Conservation (phyloP, 306 rosid species). For the Astragalus membranaceus region DNA sequence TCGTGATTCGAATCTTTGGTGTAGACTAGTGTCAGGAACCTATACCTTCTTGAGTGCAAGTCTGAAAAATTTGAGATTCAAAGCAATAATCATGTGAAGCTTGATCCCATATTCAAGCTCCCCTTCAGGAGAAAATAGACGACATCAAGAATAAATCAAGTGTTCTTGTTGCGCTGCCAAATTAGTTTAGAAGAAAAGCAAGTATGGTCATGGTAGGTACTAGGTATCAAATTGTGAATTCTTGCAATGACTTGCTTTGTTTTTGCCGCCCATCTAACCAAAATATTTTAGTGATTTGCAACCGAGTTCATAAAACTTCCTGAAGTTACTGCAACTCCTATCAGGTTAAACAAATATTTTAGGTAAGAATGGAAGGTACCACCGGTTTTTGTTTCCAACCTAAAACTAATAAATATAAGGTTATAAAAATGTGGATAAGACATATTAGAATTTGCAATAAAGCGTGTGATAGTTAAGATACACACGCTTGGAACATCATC, state of each 20-base stretch:
- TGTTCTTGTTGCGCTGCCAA: too few species aligned
- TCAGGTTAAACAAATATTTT: too few species aligned
- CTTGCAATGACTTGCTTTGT: conserved; percentile 21
- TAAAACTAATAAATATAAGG: neutral
- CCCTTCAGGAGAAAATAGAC: neutral
- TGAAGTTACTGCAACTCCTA: neutral
- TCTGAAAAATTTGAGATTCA: neutral
- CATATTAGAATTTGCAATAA: too few species aligned
- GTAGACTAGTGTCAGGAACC: neutral
- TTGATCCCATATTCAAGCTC: conserved; percentile 3
- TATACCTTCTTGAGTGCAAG: conserved; percentile 19
- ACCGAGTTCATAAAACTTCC: neutral
- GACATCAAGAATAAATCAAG: too few species aligned
- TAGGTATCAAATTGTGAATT: neutral
- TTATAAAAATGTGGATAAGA: neutral
- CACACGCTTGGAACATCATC: neutral
- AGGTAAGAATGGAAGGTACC: too few species aligned
- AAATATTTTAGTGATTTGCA: neutral
- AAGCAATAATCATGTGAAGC: neutral
- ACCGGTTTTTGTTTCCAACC: neutral
- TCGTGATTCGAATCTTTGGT: neutral
- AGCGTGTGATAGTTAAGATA: neutral
- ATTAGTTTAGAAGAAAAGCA: too few species aligned
- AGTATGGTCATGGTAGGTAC: too few species aligned
- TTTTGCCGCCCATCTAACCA: neutral